Conservation (phyloP, 2,329 filamentous ascomycete genomes). For the Botryotinia calthae region DNA sequence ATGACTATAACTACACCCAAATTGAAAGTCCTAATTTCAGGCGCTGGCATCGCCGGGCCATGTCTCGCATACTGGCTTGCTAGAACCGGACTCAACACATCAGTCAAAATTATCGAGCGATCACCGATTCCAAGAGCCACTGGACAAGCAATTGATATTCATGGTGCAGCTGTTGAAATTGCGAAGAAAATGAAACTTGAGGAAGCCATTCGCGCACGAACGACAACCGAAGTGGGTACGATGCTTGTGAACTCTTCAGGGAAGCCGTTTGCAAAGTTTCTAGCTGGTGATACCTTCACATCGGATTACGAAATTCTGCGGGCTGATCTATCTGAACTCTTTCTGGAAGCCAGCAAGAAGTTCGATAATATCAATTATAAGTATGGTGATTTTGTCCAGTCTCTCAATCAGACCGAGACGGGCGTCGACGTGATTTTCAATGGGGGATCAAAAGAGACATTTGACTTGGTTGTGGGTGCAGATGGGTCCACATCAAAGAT, state of each 20-base stretch:
- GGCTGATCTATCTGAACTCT: conserved; percentile 43
- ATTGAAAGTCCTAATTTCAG: conserved; percentile 38
- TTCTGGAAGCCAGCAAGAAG: conserved; percentile 41
- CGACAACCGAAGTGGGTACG: conserved; percentile 45
- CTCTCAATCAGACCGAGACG: conserved; percentile 39
- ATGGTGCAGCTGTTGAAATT: conserved; percentile 42
- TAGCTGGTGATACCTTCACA: conserved; percentile 43
- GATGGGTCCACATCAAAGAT: conserved; percentile 49
- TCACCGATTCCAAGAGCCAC: conserved; percentile 44
- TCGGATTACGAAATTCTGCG: conserved; percentile 47
- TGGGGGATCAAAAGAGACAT: conserved; percentile 40
- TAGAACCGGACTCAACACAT: conserved; percentile 36
- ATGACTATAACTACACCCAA: background rate
- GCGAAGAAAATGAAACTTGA: conserved; percentile 44
- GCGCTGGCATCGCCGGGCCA: conserved; percentile 41
- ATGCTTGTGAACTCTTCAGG: conserved; percentile 43
- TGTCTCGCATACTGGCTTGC: conserved; percentile 52
- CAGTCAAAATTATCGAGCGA: conserved; percentile 44
- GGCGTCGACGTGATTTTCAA: conserved; percentile 45
- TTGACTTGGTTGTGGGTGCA: conserved; percentile 49
- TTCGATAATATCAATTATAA: conserved; percentile 32
- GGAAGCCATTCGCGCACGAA: conserved; percentile 41
- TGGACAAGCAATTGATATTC: conserved; percentile 55
- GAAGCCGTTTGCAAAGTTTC: conserved; percentile 40
- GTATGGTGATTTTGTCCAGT: conserved; percentile 43